Base-by-base conservation (phyloP, 2,329 filamentous ascomycete species). In the Cordyceps cicadae region DNA sequence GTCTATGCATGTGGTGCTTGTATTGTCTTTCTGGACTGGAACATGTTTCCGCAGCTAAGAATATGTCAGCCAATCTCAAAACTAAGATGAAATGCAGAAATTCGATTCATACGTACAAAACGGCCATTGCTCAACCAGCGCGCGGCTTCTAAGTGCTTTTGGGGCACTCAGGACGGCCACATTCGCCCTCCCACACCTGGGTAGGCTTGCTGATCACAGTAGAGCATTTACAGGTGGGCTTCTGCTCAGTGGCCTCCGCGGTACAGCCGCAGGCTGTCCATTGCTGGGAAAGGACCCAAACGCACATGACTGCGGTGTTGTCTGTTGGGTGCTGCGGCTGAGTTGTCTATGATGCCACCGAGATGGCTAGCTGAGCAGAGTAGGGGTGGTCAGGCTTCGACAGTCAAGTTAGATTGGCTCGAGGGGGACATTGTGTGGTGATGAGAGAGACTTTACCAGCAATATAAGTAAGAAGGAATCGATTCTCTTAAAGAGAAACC, bases 241-340 rank as follows among this genome's bases (percentile, higher is more conserved):
- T 69, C 54, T 64, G 66, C 32, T 64, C 62, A 24, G 62, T 54
- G 34, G 64, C 62, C 24, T 64, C 34, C n/a, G 62, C 58, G 34
- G 63, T 65, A 68, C 72, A 74, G 55, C 71, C 71, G 62, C 72
- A 74, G 53, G 54, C 51, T 48, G 68, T 67, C 70, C 69, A 74
- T 63, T 59, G 54, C 62, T 74, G 66, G 46, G 68, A 70, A 21
- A 67, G 68, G 34, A 66, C 64, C 71, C 72, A 74, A 64, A 67
- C 57, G 64, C 72, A 74, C 72, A 74, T 74, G 61, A 21, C 56
- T 17, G 37, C 48, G 56, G 56, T 51, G 5, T 50, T 49, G 37
- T 3, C 15, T 3, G 39, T 45, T 37, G 24, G 6, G 26, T 6
- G 9, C 51, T 11, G 48, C 21, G 3, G 21, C 8, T 29, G 48